Percentiles rank a stretch among this genome's conserved stretches.
Conservation (phyloP, 2,329 filamentous ascomycete species). For the Colletotrichum falcatum region DNA sequence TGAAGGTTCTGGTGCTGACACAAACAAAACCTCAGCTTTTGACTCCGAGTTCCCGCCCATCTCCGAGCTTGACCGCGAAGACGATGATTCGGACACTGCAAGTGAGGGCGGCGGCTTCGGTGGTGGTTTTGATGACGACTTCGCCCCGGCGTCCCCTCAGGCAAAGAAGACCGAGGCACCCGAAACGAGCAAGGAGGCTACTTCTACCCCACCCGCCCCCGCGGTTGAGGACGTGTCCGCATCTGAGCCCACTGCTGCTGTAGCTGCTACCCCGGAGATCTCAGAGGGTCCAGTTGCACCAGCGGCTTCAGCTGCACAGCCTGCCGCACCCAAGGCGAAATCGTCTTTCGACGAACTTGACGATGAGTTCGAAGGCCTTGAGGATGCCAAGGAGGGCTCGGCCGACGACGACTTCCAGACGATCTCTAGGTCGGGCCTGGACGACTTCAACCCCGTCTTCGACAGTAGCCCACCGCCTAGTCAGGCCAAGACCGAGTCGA, state of each 20-base stretch:
- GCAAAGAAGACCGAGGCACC: conserved; percentile 48
- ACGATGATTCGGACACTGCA: conserved; percentile 79
- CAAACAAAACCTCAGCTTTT: conserved; percentile 65
- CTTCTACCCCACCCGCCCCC: conserved; percentile 20
- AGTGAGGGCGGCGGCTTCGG: conserved; percentile 87
- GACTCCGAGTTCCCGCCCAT: conserved; percentile 93
- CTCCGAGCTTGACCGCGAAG: conserved; percentile 81
- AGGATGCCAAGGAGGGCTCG: conserved; percentile 85
- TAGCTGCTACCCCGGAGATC: conserved; percentile 48
- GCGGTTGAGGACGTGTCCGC: conserved; percentile 4
- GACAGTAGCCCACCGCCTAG: conserved; percentile 74
- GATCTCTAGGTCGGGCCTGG: conserved; percentile 76
- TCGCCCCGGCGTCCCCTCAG: conserved; percentile 73
- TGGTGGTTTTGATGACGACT: conserved; percentile 94
- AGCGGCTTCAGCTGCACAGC: conserved; percentile 45
- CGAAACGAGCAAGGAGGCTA: conserved; percentile 39
- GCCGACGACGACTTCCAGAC: conserved; percentile 84
- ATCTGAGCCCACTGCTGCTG: conserved; percentile 37
- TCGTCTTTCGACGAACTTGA: conserved; percentile 80
- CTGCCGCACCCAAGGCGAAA: conserved; percentile 50
- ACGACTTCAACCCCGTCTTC: conserved; percentile 86
- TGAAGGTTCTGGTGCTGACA: conserved; percentile 56
- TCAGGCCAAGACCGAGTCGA: conserved; percentile 65
- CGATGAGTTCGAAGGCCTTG: conserved; percentile 83
- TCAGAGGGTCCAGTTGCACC: conserved; percentile 4